Evolutionary conservation across 1,139 yeast genomes (phyloP).

Genomic region (Geotrichum bryndzae): DNA sequence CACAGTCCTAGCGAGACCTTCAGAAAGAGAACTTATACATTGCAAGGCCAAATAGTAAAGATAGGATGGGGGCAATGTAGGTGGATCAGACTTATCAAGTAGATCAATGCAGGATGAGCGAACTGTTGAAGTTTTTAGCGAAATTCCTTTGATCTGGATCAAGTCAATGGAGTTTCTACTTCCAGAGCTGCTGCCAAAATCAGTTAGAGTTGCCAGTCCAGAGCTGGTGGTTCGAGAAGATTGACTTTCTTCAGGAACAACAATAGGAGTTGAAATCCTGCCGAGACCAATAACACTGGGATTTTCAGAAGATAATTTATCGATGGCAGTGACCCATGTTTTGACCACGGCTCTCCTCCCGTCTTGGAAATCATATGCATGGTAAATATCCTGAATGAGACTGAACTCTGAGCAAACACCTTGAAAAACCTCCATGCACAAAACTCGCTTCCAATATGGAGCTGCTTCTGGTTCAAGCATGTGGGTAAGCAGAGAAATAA

Average conservation of each 20-base stretch:
- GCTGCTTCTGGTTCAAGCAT: slow-evolving; percentile 48
- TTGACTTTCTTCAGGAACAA: slow-evolving; percentile 9
- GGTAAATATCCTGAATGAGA: slow-evolving; percentile 48
- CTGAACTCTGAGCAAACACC: slow-evolving; percentile 53
- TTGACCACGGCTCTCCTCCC: slow-evolving; percentile 57
- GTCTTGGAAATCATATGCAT: slow-evolving; percentile 53
- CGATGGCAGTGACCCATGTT: slow-evolving; percentile 49
- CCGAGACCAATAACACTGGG: slow-evolving; percentile 27
- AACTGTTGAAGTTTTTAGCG: slow-evolving; percentile 36
- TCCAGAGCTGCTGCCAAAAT: background rate
- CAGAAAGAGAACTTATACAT: slow-evolving; percentile 53
- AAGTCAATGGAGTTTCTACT: slow-evolving; percentile 3
- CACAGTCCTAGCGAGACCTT: slow-evolving; percentile 60
- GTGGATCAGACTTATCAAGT: slow-evolving; percentile 71
- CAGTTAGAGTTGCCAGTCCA: background rate
- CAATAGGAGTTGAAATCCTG: slow-evolving; percentile 21
- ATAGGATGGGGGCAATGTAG: slow-evolving; percentile 57
- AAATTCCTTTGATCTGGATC: slow-evolving; percentile 22
- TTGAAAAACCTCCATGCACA: slow-evolving; percentile 67
- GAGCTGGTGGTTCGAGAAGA: background rate
- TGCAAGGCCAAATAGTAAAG: slow-evolving; percentile 52
- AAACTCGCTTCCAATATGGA: slow-evolving; percentile 63
- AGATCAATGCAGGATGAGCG: slow-evolving; percentile 62
- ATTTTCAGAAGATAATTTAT: slow-evolving; percentile 27
- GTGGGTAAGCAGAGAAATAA: slow-evolving; percentile 68